A percentile compares a stretch with the other conserved stretches of the same genome.
Conservation (phyloP, 192 early-diverging fungal genomes). For the Allomyces arbusculus region DNA sequence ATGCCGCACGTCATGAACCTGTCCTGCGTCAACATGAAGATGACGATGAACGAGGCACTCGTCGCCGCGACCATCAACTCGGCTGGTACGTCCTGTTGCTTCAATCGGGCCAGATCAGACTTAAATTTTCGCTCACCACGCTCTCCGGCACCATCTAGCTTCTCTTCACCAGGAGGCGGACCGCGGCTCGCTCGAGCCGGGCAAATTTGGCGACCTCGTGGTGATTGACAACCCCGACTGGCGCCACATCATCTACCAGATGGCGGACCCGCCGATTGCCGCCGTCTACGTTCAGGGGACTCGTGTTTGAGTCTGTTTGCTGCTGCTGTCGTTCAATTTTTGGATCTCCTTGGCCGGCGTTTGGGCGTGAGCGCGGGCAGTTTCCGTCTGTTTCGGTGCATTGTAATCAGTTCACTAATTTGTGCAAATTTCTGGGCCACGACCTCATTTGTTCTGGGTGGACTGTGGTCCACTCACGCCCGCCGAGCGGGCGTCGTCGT, state of each 20-base stretch:
- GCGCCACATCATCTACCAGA: constrained; percentile 8
- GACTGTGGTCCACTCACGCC: too few species aligned
- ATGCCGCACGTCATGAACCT: constrained; percentile 12
- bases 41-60: constrained; percentile 7
- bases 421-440: too few species aligned
- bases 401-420: too few species aligned
- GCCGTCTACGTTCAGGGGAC: constrained; percentile 7
- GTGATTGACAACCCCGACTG: constrained; percentile 7
- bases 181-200: constrained; percentile 7
- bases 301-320: not conserved
- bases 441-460: too few species aligned
- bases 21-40: constrained; percentile 5
- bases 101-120: too few species aligned
- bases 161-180: constrained; percentile 4
- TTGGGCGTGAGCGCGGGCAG: too few species aligned
- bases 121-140: too few species aligned
- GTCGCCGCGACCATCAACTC: constrained; percentile 9
- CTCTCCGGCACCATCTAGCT: not conserved
- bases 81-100: not conserved
- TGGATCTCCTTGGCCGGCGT: too few species aligned
- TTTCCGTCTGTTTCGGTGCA: too few species aligned
- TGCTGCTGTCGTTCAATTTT: too few species aligned
- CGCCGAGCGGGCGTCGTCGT: too few species aligned
- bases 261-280: constrained; percentile 9
- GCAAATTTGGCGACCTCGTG: constrained; percentile 10